Percentiles rank a stretch among this genome's conserved stretches.
Evolutionary conservation across 2,329 filamentous ascomycete species (phyloP).

Genomic region (Diaporthe destruens): DNA sequence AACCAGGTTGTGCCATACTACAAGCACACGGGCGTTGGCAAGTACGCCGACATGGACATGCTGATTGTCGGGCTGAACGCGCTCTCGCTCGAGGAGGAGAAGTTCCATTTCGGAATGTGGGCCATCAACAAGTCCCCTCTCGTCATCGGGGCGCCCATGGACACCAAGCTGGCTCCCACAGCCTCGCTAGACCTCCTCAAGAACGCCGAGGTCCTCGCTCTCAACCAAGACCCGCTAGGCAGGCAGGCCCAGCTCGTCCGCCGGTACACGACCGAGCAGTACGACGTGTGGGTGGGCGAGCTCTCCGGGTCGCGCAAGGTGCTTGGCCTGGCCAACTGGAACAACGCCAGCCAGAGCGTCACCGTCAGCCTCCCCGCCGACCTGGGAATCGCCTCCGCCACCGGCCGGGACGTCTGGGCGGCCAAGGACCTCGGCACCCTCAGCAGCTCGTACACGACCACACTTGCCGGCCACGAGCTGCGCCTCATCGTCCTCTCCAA

Average conservation of each 20-base stretch:
- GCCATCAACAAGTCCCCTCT: conserved; percentile 65
- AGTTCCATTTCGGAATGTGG: conserved; percentile 67
- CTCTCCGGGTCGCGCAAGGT: conserved; percentile 59
- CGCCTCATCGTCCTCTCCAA: conserved; percentile 55
- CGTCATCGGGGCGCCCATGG: conserved; percentile 60
- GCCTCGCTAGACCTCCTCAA: conserved; percentile 58
- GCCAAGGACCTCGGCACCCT: conserved; percentile 51
- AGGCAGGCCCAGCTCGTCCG: conserved; percentile 63
- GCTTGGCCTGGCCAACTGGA: conserved; percentile 64
- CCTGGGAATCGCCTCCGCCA: conserved; percentile 55
- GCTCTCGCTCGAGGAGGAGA: conserved; percentile 60
- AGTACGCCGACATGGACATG: conserved; percentile 67
- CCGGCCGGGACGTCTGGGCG: conserved; percentile 57
- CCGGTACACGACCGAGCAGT: conserved; percentile 61
- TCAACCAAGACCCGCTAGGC: conserved; percentile 69
- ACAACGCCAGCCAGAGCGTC: conserved; percentile 56
- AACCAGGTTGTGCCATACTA: conserved; percentile 64
- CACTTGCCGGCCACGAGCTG: conserved; percentile 55
- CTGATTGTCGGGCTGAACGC: conserved; percentile 61
- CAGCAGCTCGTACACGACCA: conserved; percentile 49
- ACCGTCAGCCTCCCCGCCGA: conserved; percentile 56
- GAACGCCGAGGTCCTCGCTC: conserved; percentile 67
- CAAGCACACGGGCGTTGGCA: conserved; percentile 57
- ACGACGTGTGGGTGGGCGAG: conserved; percentile 64
- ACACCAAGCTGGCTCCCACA: conserved; percentile 52